Evolutionary conservation across 352 stramenopile genomes (phyloP).

Genomic region (Globisporangium abappressorium): DNA sequence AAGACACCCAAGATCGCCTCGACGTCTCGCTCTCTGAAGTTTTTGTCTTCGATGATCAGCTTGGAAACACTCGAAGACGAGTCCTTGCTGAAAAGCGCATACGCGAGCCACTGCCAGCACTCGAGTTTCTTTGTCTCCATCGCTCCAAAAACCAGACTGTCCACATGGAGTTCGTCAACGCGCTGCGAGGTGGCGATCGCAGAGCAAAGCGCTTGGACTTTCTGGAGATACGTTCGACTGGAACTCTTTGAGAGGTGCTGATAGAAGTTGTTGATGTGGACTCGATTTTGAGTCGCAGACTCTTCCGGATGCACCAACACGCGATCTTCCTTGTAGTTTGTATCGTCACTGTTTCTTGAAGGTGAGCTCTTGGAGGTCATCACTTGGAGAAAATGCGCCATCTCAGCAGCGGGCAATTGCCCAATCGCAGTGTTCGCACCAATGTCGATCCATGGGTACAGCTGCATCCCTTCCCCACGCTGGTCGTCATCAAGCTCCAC

Average conservation of each 20-base stretch:
- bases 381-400: constrained; percentile 1
- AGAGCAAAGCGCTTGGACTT: constrained; percentile 10
- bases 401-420: background rate
- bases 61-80: constrained; percentile 9
- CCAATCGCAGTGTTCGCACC: constrained; percentile 1
- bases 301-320: background rate
- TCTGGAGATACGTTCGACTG: constrained; percentile 7
- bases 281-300: background rate
- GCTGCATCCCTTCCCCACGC: background rate
- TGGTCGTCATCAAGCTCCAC: constrained; percentile 1
- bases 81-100: constrained; percentile 14
- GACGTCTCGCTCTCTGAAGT: background rate
- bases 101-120: constrained; percentile 17
- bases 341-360: background rate
- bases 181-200: background rate
- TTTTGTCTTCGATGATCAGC: constrained; percentile 8
- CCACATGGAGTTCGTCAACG: constrained; percentile 2
- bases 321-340: background rate
- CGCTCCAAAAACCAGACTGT: background rate
- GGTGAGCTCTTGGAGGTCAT: background rate
- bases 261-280: background rate
- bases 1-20: constrained; percentile 1
- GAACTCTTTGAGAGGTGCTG: background rate
- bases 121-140: background rate
- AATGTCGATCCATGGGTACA: constrained; percentile 6